Base-by-base conservation (phyloP, 192 early-diverging fungal genomes). In the Backusella parvicylindrica region DNA sequence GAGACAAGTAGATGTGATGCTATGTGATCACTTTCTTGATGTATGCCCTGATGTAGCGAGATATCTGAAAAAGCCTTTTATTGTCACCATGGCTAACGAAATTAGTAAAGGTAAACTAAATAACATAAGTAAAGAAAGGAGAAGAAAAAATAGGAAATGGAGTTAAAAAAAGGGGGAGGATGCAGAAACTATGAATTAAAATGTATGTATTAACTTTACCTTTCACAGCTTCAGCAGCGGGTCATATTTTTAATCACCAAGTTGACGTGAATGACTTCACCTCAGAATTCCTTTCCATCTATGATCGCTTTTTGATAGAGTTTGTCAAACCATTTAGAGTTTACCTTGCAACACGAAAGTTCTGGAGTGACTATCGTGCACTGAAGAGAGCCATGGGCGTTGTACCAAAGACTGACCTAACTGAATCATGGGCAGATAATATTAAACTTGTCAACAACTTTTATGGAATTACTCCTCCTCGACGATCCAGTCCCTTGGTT, bases 361-460 rank as follows among this genome's bases (percentile, higher is more conserved):
- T 30, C 26, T 28, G 37, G 15, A 47, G 28, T 30, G 28, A 30
- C 8, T 43, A 41, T 16, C 9, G 6, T 16, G 3, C 15, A 7
- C 6, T 15, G 3, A 47, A 70, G 15, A 37, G 4, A n/a, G 32
- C 66, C 2, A 33, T 68, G 32, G 66, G 66, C 0, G 21, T 68
- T 2, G n/a, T 16, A 33, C 33, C 66, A 23, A 68, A 21, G 36
- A 13, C 36, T 6, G 18, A 38, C 4, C 6, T 35, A 18, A 38
- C 16, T 36, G 18, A 13, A 41, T 23, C 32, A 9, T 71, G 70
- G 64, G 11, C 72, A 69, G 11, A 70, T 47, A 21, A 18, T 0
- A 38, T 80, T 9, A 80, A 76, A 41, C 32, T 80, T 1, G 66
- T 80, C 5, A 80, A 80, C 38, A 80, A 38, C 13, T 43, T 72